Base-by-base conservation (phyloP, 257 asterid species). In the Ajuga chamaepitys region DNA sequence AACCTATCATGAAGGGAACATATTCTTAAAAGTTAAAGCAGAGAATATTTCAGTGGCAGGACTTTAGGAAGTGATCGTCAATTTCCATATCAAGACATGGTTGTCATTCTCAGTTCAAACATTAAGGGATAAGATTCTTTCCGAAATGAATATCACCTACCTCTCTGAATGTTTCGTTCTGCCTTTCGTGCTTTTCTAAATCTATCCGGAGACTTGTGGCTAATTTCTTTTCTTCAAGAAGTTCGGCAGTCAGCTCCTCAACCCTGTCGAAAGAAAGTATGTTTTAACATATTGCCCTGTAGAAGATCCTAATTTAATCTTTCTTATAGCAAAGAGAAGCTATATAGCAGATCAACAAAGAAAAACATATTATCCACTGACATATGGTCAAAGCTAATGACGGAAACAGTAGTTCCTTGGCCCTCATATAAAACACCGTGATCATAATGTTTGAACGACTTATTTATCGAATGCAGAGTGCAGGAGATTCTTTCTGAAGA, bases 201-300 rank as follows among this genome's bases (percentile, higher is more conserved):
- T 86, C 90, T 70, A 40, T 72, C 64, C 62, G 80, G 64, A 85
- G 78, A 46, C 76, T 74, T 12, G 64, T 68, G 40, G 77, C 38
- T 18, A 84, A 73, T 70, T 50, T 74, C 73, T 78, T 94, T 77
- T 81, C 95, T 75, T 86, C 90, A 68, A 74, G 77, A 72, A 80
- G 85, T 71, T 82, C 87, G 22, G 72, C 68, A 41, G 80, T 76
- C 72, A 94, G 83, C 69, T 84, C 92, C 79, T 88, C 95, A 60
- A 88, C 65, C 87, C 99, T 92, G 78, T 40, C 45, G 16, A 75
- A 51, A 47, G 64, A 68, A 25, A 48, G 77, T 56, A 53, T 30
- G 51, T 2, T 54, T 55, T 38, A 26, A 48, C 46, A 45, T 20
- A 35, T 24, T 22, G 46, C 65, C 59, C 38, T 21, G 48, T 8